Base-by-base conservation (phyloP, 768 basidiomycete genomes). In the Hirschioporus abietinus region DNA sequence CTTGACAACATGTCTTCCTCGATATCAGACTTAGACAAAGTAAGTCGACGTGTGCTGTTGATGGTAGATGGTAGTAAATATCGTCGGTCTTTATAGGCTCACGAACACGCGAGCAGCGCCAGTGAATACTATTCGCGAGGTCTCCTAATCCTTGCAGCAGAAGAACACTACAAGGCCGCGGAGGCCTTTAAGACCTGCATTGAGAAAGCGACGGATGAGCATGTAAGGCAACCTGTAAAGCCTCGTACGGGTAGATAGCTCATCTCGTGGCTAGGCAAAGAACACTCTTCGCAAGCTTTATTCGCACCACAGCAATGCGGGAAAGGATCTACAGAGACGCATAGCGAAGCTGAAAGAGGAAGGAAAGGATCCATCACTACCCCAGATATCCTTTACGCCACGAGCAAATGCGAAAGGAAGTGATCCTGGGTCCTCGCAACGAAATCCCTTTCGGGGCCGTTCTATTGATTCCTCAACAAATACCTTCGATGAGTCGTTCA, bases 401-500 rank as follows among this genome's bases (percentile, higher is more conserved):
- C 71, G 65, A 64, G 66, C 73, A 68, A 68, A 2, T 66, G 71
- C 20, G 64, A 67, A 71, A 67, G 74, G 72, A 73, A 81, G 64
- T 76, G 79, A 26, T 73, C 83, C 1, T 81, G 80, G 1, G 80
- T 84, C 85, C 34, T 80, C 83, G 4, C 65, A 81, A 76, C 79
- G 65, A 82, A 90, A 68, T 84, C 85, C 30, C 8, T 30, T 30
- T 30, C 30, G 30, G 30, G 30, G 30, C 30, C 30, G 30, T 80
- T 83, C 73, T 58, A 71, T 71, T 0, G 78, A 80, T 26, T 80
- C 80, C 1, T 78, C 80, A 69, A 59, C n/a, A 7, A 84, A 85
- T 68, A 85, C 88, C 1, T 90, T 91, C 1, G 93, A 93, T 61
- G 93, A 94, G 73, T 94, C 93, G 0, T 95, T 94, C 71, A 93